phyloP scores from a whole-genome alignment of 768 basidiomycete genomes.

The Pisolithus albus region DNA sequence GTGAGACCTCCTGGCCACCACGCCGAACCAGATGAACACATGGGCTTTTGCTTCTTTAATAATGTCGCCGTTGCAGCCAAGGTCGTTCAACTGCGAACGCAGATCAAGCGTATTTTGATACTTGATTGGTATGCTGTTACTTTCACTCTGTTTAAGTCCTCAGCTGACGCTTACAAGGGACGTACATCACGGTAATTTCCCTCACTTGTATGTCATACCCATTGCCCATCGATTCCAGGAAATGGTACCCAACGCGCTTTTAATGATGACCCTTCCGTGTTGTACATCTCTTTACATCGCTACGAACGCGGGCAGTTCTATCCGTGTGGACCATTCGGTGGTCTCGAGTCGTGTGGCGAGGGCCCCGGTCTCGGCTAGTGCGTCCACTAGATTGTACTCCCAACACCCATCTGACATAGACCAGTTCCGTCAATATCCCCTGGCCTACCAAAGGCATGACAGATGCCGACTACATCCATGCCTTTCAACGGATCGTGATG shows the following conservation, averaged over 20 bases:
- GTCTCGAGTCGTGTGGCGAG: conserved; percentile 78
- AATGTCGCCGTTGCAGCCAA: conserved; percentile 91
- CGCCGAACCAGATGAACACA: conserved; percentile 94
- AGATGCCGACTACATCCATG: conserved; percentile 94
- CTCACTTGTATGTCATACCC: not conserved
- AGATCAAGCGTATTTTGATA: conserved; percentile 78
- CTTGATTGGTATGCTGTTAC: conserved; percentile 78
- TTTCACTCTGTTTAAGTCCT: conserved; percentile 5
- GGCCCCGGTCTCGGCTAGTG: conserved; percentile 83
- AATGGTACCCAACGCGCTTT: conserved; percentile 98
- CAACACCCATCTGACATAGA: conserved; percentile 6
- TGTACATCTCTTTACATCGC: conserved; percentile 93
- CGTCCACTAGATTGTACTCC: conserved; percentile 25
- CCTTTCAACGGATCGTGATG: conserved; percentile 94
- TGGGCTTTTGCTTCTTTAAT: conserved; percentile 99
- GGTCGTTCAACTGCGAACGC: conserved; percentile 65
- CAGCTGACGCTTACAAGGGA: conserved; percentile 53
- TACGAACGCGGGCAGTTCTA: conserved; percentile 92
- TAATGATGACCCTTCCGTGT: conserved; percentile 82
- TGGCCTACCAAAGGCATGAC: conserved; percentile 88
- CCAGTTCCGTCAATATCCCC: conserved; percentile 90
- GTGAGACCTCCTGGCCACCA: conserved; percentile 98
- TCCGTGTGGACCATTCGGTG: conserved; percentile 87
- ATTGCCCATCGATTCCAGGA: conserved; percentile 40
- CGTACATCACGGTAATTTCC: conserved; percentile 75